A percentile compares a stretch with the other conserved stretches of the same genome.
These are phyloP conservation scores for Delphinella strobiligena DNA, from an alignment of 2,329 filamentous ascomycete species.

Conservation along the genomic window DNA sequence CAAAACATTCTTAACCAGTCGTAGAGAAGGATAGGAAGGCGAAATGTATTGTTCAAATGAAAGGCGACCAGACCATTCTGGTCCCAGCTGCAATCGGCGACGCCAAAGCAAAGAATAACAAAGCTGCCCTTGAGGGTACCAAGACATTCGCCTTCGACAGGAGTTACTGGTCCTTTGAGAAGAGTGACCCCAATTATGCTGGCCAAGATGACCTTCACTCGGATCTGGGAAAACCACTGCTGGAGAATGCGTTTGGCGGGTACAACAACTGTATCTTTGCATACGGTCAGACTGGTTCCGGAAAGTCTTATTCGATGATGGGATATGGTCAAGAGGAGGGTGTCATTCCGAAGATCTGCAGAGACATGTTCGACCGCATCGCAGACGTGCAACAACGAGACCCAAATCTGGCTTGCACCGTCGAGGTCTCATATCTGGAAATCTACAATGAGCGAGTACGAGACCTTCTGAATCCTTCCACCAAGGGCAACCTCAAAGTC, in stretches of 20 bases:
- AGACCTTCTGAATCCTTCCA: conserved; percentile 87
- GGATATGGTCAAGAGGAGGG: conserved; percentile 92
- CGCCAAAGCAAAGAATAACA: conserved; percentile 51
- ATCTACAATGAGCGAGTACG: conserved; percentile 98
- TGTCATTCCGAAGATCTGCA: conserved; percentile 93
- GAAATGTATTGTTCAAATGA: conserved; percentile 97
- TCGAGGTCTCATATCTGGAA: conserved; percentile 96
- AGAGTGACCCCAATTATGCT: conserved; percentile 68
- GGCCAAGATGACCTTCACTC: conserved; percentile 81
- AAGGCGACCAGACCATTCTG: conserved; percentile 80
- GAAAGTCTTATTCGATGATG: conserved; percentile 99
- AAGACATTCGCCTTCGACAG: conserved; percentile 94
- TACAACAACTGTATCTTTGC: conserved; percentile 99
- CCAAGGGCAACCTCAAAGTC: conserved; percentile 92
- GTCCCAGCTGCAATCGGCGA: conserved; percentile 53
- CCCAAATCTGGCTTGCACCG: conserved; percentile 71
- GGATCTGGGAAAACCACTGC: conserved; percentile 75
- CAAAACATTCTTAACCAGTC: conserved; percentile 13
- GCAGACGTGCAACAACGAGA: conserved; percentile 52
- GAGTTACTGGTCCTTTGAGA: conserved; percentile 97
- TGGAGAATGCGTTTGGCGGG: conserved; percentile 96
- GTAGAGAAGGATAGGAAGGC: conserved; percentile 79
- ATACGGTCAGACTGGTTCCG: conserved; percentile 94
- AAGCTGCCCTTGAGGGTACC: conserved; percentile 49
- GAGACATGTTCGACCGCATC: conserved; percentile 93